Evolutionary conservation across 208 protist genomes (phyloP), one percentile per base, ranked within the genome.

Genomic region (Trypanosoma vivax): DNA sequence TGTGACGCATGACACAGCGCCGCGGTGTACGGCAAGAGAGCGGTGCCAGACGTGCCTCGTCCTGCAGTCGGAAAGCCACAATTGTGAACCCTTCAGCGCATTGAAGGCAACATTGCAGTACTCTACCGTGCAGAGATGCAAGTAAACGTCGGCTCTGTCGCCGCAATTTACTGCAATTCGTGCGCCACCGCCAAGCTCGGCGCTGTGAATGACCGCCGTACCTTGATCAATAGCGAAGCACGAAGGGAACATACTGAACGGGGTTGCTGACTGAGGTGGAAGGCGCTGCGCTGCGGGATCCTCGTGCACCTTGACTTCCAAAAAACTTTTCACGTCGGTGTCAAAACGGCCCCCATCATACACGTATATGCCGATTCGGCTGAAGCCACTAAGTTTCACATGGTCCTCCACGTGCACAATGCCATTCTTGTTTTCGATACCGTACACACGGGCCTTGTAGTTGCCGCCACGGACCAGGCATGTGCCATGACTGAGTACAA

Each of bases 321-420:
- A 49, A 29, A 78, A 55, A 34, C 79, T 78, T 54, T 76, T 69
- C 7, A 19, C 42, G 30, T 56, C 48, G 2, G 65, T 61, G 43
- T 73, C 64, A 31, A 77, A 48, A 33, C 64, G 40, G 2, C 72
- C 76, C 1, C 65, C 69, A 25, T 76, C 56, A 50, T 83, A 70
- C 2, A 85, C 66, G 43, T 79, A 79, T 16, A 83, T 21, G 13
- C 82, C 82, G 40, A 78, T 72, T 18, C 69, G 76, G 19, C 76
- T 61, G 56, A 81, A 84, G 11, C 76, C 78, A 47, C 60, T 64
- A 4, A 87, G 41, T 58, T 84, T 86, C 24, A 90, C 78, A 48
- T 84, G 66, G 3, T 73, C 75, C 40, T 80, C 63, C 4, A 90
- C 46, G 35, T 71, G 66, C 54, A 90, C 52, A 33, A 78, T 54